Evolutionary conservation across 1,139 yeast species (phyloP), one percentile per base, ranked within the genome.

Genomic region (Hyphopichia burtonii): DNA sequence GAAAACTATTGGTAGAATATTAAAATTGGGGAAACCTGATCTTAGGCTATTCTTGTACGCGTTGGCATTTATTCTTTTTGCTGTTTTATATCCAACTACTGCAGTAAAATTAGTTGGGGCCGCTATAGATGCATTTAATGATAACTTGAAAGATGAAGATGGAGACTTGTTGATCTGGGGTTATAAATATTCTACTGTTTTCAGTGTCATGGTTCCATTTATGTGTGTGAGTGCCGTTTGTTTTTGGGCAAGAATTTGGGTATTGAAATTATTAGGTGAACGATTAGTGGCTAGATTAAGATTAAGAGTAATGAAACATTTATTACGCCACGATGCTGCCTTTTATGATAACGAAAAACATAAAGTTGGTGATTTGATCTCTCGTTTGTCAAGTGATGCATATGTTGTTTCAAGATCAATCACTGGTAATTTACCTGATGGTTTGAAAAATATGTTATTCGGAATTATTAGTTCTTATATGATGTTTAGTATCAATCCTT

Each of bases 341-440:
- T 78, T 75, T 47, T 78, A 70, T 46, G 82, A 78, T 50, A 63
- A 65, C 34, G 80, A 76, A 30, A 77, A 75, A 48, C 74, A 78
- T 53, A 74, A 76, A 48, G 78, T 77, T 2, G 82, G 83, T n/a
- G 78, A 76, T 46, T 68, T 78, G 48, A 76, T 78, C 41, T 70
- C 79, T 18, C 59, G 80, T 41, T 66, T 78, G 37, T 74, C 80
- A 14, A 74, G 78, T 48, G 82, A 77, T 53, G 82, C 82, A 7
- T 76, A 76, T 50, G 77, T 75, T 30, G 82, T 66, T 33, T 74
- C 69, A 32, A 63, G 69, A 52, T 76, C 69, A 14, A 73, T 66
- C 47, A 76, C 78, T 36, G 66, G 68, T 41, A 71, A 63, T 52
- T 64, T 68, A 48, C 82, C 72, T 10, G 80, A 66, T 55, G 78